Percentiles rank a stretch among this genome's conserved stretches.
These are phyloP conservation scores for Gamarada debralockiae DNA, from an alignment of 495 filamentous ascomycete species.

Conservation along the genomic window DNA sequence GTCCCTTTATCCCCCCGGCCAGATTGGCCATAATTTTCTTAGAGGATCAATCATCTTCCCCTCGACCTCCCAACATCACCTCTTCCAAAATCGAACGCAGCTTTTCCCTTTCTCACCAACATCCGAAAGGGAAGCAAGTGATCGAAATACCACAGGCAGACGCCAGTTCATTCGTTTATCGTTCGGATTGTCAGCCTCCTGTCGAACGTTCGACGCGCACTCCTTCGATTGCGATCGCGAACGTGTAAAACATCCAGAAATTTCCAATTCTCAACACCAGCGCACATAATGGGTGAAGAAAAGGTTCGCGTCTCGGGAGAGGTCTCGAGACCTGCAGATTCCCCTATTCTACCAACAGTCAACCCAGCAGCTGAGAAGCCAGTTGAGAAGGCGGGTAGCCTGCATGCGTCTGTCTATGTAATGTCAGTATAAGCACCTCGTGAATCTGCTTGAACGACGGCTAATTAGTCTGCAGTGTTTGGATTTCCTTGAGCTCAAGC, in stretches of 20 bases:
- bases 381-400: constrained; percentile 46
- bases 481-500: constrained; percentile 87
- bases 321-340: constrained; percentile 50
- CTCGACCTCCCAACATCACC: neutral
- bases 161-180: neutral
- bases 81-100: neutral
- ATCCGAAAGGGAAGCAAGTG: too few species aligned
- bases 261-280: constrained; percentile 6
- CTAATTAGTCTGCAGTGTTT: constrained; percentile 52
- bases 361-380: constrained; percentile 70
- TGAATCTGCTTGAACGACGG: neutral
- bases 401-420: constrained; percentile 90
- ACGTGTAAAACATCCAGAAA: neutral
- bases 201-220: neutral
- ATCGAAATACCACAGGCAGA: neutral
- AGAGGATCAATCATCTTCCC: too few species aligned
- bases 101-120: too few species aligned
- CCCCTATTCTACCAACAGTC: constrained; percentile 71
- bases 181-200: neutral
- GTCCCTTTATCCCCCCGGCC: too few species aligned
- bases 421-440: constrained; percentile 52
- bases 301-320: constrained; percentile 79
- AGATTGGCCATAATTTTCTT: too few species aligned
- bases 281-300: constrained; percentile 61
- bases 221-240: constrained; percentile 15